Percentiles rank a stretch among this genome's conserved stretches.
Conservation (phyloP, 2,329 filamentous ascomycete genomes). For the Clarireedia monteithiana region DNA sequence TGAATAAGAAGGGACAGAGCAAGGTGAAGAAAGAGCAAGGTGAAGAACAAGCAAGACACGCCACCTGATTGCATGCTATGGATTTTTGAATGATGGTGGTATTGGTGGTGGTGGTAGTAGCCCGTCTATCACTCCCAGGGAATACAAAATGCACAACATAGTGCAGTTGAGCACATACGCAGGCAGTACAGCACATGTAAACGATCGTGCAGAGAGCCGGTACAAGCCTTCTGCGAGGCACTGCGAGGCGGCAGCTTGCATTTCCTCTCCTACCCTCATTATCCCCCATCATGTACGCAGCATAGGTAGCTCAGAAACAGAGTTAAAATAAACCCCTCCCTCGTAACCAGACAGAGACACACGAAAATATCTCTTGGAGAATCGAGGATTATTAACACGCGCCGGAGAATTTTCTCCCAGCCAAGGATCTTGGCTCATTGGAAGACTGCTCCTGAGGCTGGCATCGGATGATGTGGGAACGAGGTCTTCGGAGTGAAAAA, state of each 20-base stretch:
- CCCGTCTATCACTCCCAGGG: neutral
- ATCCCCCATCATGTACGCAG: neutral
- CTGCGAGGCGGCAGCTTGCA: conserved; percentile 23
- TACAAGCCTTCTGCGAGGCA: conserved; percentile 15
- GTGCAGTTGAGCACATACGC: conserved; percentile 8
- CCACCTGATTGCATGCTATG: conserved; percentile 9
- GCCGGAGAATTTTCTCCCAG: neutral
- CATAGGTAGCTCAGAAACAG: neutral
- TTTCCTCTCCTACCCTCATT: conserved; percentile 1
- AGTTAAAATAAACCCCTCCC: neutral
- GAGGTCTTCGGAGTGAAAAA: neutral
- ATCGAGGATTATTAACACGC: neutral
- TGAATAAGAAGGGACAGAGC: neutral
- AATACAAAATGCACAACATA: conserved; percentile 17
- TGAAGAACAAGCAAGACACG: neutral
- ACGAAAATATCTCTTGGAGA: neutral
- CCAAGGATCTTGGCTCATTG: neutral
- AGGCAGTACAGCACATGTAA: conserved; percentile 22
- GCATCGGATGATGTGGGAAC: neutral
- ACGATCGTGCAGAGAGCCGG: conserved; percentile 23
- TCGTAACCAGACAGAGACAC: neutral
- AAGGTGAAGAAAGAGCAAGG: neutral
- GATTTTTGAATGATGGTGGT: neutral
- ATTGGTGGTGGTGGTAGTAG: neutral
- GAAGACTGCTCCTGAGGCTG: neutral